Conservation (phyloP, 2,329 filamentous ascomycete genomes). For the Penicillium sp. region DNA sequence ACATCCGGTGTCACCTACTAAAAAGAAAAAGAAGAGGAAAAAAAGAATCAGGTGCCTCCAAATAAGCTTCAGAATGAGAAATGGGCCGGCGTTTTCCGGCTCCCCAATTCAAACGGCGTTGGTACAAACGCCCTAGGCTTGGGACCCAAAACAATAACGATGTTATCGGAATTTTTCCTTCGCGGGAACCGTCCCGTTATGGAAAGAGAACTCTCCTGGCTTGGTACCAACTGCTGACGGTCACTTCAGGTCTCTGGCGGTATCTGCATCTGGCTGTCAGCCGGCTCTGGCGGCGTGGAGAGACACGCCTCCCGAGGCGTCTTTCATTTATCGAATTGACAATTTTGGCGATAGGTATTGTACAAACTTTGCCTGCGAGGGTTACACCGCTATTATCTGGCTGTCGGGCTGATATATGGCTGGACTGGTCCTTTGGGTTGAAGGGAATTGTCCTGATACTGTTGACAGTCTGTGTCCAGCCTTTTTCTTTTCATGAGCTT, state of each 20-base stretch:
- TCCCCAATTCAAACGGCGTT: conserved; percentile 15
- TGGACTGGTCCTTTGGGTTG: not conserved
- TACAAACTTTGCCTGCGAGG: conserved; percentile 4
- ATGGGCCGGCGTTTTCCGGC: conserved; percentile 15
- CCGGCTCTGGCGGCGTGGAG: conserved; percentile 9
- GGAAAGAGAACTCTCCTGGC: not conserved
- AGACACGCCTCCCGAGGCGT: conserved; percentile 3
- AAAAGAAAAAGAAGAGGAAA: not conserved
- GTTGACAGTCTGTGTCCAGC: not conserved
- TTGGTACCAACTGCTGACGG: not conserved
- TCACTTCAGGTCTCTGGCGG: not conserved
- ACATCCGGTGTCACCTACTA: conserved; percentile 4
- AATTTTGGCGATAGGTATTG: conserved; percentile 1
- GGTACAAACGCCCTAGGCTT: conserved; percentile 15
- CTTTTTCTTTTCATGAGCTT: conserved; percentile 9
- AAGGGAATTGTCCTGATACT: not conserved
- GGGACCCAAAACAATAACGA: not conserved
- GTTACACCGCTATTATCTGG: conserved; percentile 14
- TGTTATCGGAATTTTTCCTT: not conserved
- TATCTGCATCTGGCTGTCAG: conserved; percentile 1
- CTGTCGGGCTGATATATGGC: conserved; percentile 14
- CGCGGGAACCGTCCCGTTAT: not conserved
- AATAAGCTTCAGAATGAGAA: conserved; percentile 2
- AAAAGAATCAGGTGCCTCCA: not conserved
- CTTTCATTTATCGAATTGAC: conserved; percentile 14